A percentile compares a stretch with the other conserved stretches of the same genome.
phyloP scores from a whole-genome alignment of 768 basidiomycete species.

The Tephrocybe sp. region DNA sequence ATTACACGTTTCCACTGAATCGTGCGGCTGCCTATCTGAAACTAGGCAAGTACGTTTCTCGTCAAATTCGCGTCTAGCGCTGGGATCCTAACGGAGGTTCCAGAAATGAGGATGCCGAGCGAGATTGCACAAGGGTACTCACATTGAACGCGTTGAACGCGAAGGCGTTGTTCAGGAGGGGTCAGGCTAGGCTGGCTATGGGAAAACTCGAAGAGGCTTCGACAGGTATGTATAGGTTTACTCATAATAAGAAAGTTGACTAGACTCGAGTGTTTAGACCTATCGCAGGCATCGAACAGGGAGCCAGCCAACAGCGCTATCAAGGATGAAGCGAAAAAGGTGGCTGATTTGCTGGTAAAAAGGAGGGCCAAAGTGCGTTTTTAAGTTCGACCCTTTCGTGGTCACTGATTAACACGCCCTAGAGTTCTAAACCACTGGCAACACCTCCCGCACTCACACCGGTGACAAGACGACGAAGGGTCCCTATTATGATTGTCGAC shows the following conservation, averaged over 20 bases:
- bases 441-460: neutral
- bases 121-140: slow-evolving; percentile 75
- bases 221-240: slow-evolving; percentile 43
- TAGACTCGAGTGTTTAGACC: slow-evolving; percentile 44
- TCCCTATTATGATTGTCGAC: slow-evolving; percentile 19
- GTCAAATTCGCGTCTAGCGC: slow-evolving; percentile 3
- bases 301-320: slow-evolving; percentile 69
- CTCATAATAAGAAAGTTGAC: neutral
- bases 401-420: too few relatives aligned
- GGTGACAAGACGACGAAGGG: slow-evolving; percentile 12
- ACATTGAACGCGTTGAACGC: slow-evolving; percentile 56
- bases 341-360: slow-evolving; percentile 40
- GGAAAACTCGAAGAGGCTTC: slow-evolving; percentile 58
- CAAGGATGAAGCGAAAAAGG: slow-evolving; percentile 58
- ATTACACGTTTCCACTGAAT: slow-evolving; percentile 83
- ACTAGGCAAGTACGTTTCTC: slow-evolving; percentile 83
- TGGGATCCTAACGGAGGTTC: slow-evolving; percentile 14
- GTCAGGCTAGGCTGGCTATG: slow-evolving; percentile 65
- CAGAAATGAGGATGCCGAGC: slow-evolving; percentile 78
- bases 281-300: slow-evolving; percentile 52
- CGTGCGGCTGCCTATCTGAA: slow-evolving; percentile 92
- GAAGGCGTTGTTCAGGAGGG: slow-evolving; percentile 80
- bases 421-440: neutral
- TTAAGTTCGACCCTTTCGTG: neutral
- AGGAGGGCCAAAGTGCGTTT: slow-evolving; percentile 34